These are phyloP conservation scores for Monosporascus cannonballus DNA, from an alignment of 2,329 filamentous ascomycete species.

Conservation along the genomic window DNA sequence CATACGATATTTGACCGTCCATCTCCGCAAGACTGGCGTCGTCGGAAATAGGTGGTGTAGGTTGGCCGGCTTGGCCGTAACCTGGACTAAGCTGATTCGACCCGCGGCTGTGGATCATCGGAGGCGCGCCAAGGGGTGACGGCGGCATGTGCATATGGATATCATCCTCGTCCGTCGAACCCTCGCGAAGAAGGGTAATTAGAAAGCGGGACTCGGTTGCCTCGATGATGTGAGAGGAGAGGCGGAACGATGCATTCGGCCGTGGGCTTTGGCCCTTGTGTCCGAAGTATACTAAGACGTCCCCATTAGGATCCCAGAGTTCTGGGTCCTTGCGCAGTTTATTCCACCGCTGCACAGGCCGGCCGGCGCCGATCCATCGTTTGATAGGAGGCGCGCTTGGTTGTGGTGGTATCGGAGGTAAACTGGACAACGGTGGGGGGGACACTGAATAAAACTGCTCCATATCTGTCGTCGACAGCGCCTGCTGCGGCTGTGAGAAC, in stretches of 20 bases:
- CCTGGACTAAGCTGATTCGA: constrained; percentile 19
- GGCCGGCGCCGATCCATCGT: constrained; percentile 46
- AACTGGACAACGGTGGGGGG: constrained; percentile 38
- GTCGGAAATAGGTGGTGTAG: constrained; percentile 40
- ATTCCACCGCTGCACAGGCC: constrained; percentile 47
- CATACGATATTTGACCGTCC: constrained; percentile 52
- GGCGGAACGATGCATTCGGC: constrained; percentile 47
- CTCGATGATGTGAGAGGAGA: constrained; percentile 54
- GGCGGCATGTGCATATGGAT: constrained; percentile 30
- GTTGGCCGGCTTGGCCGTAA: constrained; percentile 26
- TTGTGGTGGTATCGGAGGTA: constrained; percentile 35
- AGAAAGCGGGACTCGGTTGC: constrained; percentile 49
- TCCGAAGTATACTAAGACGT: constrained; percentile 52
- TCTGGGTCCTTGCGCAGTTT: constrained; percentile 54
- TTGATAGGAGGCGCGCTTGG: constrained; percentile 36
- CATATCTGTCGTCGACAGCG: constrained; percentile 12
- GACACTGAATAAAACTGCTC: constrained; percentile 18
- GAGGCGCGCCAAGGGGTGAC: constrained; percentile 36
- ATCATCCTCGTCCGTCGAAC: constrained; percentile 40
- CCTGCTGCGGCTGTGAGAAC: constrained; percentile 11
- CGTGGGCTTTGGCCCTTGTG: constrained; percentile 37
- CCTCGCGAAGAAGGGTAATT: constrained; percentile 47
- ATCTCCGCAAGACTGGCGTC: constrained; percentile 34
- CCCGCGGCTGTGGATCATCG: constrained; percentile 31
- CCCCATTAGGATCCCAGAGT: constrained; percentile 55